Percentiles rank a stretch among this genome's conserved stretches.
Conservation (phyloP, 345 rosid species). For the Streptanthus diversifolius region DNA sequence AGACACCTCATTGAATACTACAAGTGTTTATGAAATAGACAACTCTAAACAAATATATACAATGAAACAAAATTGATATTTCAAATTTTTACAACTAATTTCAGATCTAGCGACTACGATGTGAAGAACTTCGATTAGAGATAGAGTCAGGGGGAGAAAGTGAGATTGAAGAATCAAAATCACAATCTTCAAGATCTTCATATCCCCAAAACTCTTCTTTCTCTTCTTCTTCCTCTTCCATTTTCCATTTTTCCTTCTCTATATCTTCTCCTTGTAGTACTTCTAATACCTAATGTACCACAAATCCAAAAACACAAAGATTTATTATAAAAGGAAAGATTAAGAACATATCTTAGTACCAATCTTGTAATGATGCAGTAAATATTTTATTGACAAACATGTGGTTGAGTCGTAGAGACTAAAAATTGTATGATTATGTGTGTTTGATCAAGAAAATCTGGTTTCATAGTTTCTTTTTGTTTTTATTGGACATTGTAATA, state of each 20-base stretch:
- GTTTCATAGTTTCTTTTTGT: slow-evolving; percentile 10
- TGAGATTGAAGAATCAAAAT: slow-evolving; percentile 52
- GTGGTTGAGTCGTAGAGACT: neutral
- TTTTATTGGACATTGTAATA: neutral
- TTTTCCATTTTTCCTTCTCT: slow-evolving; percentile 72
- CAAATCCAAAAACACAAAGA: neutral
- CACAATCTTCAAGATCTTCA: slow-evolving; percentile 77
- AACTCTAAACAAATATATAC: slow-evolving; percentile 33
- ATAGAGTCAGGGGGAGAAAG: slow-evolving; percentile 60
- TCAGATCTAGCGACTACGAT: slow-evolving; percentile 27
- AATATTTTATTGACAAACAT: neutral
- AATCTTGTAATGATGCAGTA: neutral
- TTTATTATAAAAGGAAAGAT: neutral
- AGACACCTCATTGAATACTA: slow-evolving; percentile 30
- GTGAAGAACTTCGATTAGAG: slow-evolving; percentile 47
- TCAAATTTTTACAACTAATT: slow-evolving; percentile 19
- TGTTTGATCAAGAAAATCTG: neutral
- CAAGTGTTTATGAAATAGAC: slow-evolving; percentile 24
- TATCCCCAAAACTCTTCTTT: slow-evolving; percentile 82
- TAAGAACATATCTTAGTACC: neutral
- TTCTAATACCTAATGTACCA: slow-evolving; percentile 52
- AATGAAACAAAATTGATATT: slow-evolving; percentile 28
- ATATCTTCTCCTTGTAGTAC: slow-evolving; percentile 55
- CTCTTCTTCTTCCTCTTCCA: slow-evolving; percentile 72
- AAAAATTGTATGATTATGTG: neutral